These are phyloP conservation scores for Apodospora peruviana DNA, from an alignment of 495 filamentous ascomycete genomes.

Conservation along the genomic window DNA sequence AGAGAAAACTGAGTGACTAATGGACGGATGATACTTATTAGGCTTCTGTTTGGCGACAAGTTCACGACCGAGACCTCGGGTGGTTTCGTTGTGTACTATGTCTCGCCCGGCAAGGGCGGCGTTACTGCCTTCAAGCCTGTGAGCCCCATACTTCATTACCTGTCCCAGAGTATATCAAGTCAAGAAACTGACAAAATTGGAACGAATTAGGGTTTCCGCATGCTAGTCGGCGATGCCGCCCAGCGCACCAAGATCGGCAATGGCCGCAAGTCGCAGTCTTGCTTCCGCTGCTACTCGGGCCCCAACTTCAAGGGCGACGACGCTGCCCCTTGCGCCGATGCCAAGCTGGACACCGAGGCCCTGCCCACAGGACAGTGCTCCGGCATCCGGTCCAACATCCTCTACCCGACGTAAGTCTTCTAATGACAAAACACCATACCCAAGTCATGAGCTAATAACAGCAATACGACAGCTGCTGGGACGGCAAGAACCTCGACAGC, in stretches of 20 bases:
- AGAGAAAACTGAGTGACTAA: slow-evolving; percentile 14
- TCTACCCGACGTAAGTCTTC: slow-evolving; percentile 32
- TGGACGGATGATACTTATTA: no score
- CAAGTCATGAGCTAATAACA: no score
- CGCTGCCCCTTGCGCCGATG: slow-evolving; percentile 27
- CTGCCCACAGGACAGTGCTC: slow-evolving; percentile 22
- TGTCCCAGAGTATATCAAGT: no score
- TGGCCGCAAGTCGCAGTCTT: slow-evolving; percentile 24
- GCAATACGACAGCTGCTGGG: slow-evolving; percentile 58
- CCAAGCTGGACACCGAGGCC: slow-evolving; percentile 22
- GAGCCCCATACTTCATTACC: slow-evolving; percentile 15
- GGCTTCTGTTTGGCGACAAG: slow-evolving; percentile 33
- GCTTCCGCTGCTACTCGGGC: slow-evolving; percentile 37
- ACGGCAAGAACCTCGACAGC: slow-evolving; percentile 53
- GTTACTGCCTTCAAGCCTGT: slow-evolving; percentile 44
- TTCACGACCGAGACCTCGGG: slow-evolving; percentile 35
- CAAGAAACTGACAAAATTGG: no score
- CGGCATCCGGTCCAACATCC: slow-evolving; percentile 37
- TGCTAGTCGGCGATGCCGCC: slow-evolving; percentile 32
- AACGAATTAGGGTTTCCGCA: slow-evolving; percentile 38
- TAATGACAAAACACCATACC: no score
- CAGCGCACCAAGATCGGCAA: slow-evolving; percentile 19
- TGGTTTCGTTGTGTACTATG: slow-evolving; percentile 43
- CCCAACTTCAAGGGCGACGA: slow-evolving; percentile 33
- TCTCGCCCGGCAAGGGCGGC: slow-evolving; percentile 32